Evolutionary conservation across 1,284 basidiomycete species (phyloP), one percentile per base, ranked within the genome.

Genomic region (Ceratobasidium sp.): DNA sequence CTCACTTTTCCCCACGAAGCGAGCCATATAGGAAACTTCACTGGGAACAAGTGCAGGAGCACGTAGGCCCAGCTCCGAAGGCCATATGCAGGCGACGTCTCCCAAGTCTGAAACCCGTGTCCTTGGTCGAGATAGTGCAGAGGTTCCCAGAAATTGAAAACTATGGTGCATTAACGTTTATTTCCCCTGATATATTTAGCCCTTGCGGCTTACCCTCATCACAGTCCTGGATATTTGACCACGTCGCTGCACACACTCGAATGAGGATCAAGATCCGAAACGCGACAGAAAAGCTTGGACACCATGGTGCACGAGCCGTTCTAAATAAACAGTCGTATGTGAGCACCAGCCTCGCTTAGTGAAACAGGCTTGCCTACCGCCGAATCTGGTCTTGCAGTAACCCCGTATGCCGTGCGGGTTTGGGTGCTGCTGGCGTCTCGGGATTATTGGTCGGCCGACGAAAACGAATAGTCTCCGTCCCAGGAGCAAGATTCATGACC

Each of bases 111-210:
- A 82, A 99, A 98, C 7, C 93, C 95, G 78, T 90, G 85, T 37
- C 93, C 93, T 77, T 90, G 85, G 77, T 90, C 88, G 69, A 96
- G 85, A 82, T 96, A 95, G 82, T 98, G 97, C 41, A 99, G 84
- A 27, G 98, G 97, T 81, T 99, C 98, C 94, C 94, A 99, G 83
- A 98, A 99, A 83, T 99, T 99, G 87, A 92, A 99, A 13, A 97
- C 96, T 98, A 77, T 11, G 37, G 73, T 27, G 14, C 27, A 9
- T 48, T 43, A 63, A 56, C 37, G 8, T 2, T 48, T 65, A 69
- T n/a, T n/a, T 51, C 29, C 48, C 39, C 76, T 31, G 31, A 76
- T 77, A 63, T 65, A 39, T n/a, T 64, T 14, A 16, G 56, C 49
- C 11, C 13, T 29, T n/a, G 37, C 34, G 13, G 24, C 85, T 76